phyloP scores from a whole-genome alignment of 192 early-diverging fungal genomes.

The Coemansia umbellata region DNA sequence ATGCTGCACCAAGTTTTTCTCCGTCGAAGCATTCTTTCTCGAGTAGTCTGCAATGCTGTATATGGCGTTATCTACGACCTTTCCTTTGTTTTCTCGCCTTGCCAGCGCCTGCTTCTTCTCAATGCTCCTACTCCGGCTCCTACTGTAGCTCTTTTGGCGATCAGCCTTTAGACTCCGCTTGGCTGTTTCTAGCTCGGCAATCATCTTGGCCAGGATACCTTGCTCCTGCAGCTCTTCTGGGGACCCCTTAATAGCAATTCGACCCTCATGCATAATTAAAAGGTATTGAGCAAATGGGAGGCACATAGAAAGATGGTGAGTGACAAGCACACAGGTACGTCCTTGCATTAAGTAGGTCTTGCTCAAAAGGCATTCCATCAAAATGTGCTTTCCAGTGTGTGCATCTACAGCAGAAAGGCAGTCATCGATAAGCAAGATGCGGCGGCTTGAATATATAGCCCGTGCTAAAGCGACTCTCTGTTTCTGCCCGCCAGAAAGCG shows the following conservation, averaged over 20 bases:
- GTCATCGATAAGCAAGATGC: slow-evolving; percentile 73
- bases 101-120: not conserved
- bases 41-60: slow-evolving; percentile 34
- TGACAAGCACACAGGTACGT: slow-evolving; percentile 80
- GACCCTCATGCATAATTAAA: slow-evolving; percentile 63
- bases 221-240: slow-evolving; percentile 47
- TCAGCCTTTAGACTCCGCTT: not conserved
- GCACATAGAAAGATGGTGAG: slow-evolving; percentile 71
- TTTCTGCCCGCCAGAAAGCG: slow-evolving; percentile 80
- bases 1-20: slow-evolving; percentile 19
- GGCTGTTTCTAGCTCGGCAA: slow-evolving; percentile 15
- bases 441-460: slow-evolving; percentile 68
- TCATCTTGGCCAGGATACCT: slow-evolving; percentile 18
- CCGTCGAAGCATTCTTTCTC: slow-evolving; percentile 1
- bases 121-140: not conserved
- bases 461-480: slow-evolving; percentile 77
- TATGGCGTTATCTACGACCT: slow-evolving; percentile 5
- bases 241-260: slow-evolving; percentile 50
- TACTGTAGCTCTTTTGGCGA: not conserved
- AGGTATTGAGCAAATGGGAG: slow-evolving; percentile 53
- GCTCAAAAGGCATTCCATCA: slow-evolving; percentile 70
- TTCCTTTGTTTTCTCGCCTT: not conserved
- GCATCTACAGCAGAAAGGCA: slow-evolving; percentile 90
- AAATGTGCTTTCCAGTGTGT: slow-evolving; percentile 82
- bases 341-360: slow-evolving; percentile 56